These are phyloP conservation scores for Boletus semigastroideus DNA, from an alignment of 1,284 basidiomycete genomes.

Conservation along the genomic window DNA sequence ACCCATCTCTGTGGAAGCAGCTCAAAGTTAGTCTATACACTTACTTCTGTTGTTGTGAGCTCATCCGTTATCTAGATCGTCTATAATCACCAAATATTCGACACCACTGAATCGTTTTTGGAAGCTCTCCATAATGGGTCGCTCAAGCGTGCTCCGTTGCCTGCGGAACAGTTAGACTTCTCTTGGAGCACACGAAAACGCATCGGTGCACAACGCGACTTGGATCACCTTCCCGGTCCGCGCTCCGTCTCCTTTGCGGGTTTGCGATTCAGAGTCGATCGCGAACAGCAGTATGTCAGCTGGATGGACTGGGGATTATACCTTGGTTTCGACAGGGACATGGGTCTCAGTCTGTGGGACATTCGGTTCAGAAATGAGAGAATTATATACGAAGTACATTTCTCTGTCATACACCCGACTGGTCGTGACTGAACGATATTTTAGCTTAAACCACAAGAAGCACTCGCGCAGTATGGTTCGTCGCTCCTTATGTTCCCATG, in stretches of 20 bases:
- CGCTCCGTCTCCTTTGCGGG: slow-evolving; percentile 59
- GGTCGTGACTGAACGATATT: background rate
- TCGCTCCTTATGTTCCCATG: background rate
- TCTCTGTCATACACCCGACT: background rate
- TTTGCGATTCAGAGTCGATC: slow-evolving; percentile 56
- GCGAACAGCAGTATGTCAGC: slow-evolving; percentile 50
- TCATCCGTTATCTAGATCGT: slow-evolving; percentile 41
- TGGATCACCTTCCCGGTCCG: slow-evolving; percentile 63
- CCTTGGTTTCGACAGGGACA: slow-evolving; percentile 62
- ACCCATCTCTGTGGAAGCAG: slow-evolving; percentile 49
- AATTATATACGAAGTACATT: slow-evolving; percentile 59
- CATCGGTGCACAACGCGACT: slow-evolving; percentile 42
- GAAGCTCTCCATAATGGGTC: slow-evolving; percentile 55
- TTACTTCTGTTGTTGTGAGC: background rate
- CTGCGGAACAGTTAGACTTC: slow-evolving; percentile 31
- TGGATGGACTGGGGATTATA: slow-evolving; percentile 70
- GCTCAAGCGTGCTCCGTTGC: slow-evolving; percentile 40
- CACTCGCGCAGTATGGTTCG: slow-evolving; percentile 60
- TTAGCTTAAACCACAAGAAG: slow-evolving; percentile 57
- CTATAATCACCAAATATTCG: slow-evolving; percentile 59
- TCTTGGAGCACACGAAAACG: slow-evolving; percentile 53
- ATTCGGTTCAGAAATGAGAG: slow-evolving; percentile 60
- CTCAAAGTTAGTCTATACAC: slow-evolving; percentile 39
- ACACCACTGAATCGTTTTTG: slow-evolving; percentile 46
- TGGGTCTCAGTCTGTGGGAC: slow-evolving; percentile 68